Evolutionary conservation across 306 rosid species (phyloP).

Genomic region (Castanea sativa): DNA sequence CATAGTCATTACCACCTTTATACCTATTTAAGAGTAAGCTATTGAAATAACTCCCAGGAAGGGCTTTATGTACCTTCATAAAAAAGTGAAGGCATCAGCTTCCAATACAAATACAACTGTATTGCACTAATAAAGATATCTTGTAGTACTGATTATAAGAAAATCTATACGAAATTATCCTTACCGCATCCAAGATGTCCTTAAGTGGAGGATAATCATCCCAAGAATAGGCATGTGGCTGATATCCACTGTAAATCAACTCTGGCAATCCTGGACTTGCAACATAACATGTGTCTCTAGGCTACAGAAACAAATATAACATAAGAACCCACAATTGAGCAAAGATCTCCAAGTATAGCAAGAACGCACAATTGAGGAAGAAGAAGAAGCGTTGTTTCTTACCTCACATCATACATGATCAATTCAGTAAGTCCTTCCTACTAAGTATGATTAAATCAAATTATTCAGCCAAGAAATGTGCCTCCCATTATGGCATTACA

Average conservation of each 20-base stretch:
- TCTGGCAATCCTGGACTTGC: slow-evolving; percentile 79
- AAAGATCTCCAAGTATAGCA: neutral
- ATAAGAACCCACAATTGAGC: neutral
- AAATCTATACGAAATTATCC: slow-evolving; percentile 2
- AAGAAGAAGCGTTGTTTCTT: too few relatives aligned
- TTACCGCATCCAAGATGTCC: slow-evolving; percentile 76
- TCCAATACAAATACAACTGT: neutral
- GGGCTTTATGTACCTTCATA: slow-evolving; percentile 77
- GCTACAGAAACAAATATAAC: slow-evolving; percentile 47
- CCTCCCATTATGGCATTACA: too few relatives aligned
- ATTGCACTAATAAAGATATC: slow-evolving; percentile 6
- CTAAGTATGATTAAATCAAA: too few relatives aligned
- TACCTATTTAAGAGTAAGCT: slow-evolving; percentile 89
- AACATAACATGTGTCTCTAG: slow-evolving; percentile 85
- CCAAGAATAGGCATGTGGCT: slow-evolving; percentile 82
- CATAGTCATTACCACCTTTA: slow-evolving; percentile 77
- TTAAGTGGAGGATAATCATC: slow-evolving; percentile 77
- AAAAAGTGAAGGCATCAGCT: slow-evolving; percentile 12
- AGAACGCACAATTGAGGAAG: neutral
- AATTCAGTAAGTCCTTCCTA: too few relatives aligned
- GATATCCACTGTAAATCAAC: slow-evolving; percentile 76
- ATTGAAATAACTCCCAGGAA: slow-evolving; percentile 87
- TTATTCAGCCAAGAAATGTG: too few relatives aligned
- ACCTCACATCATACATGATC: too few relatives aligned
- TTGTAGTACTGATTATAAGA: slow-evolving; percentile 8